Conservation (phyloP, 169 alveolate genomes). For the Amoebophrya sp. region DNA sequence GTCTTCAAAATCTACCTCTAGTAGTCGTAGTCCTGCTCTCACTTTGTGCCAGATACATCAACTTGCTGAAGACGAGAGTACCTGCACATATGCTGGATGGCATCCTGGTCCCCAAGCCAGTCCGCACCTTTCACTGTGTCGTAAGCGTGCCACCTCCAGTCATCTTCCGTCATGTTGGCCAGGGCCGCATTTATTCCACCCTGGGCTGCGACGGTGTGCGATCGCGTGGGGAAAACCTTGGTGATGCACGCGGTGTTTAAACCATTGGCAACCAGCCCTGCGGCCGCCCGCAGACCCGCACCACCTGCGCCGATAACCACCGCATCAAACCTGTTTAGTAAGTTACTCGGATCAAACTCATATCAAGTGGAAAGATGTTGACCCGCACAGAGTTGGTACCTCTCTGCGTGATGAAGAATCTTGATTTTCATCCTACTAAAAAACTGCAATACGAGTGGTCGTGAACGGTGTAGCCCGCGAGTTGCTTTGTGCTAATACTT, state of each 20-base stretch:
- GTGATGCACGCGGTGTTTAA: conserved; percentile 85
- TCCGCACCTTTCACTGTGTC: conserved; percentile 98
- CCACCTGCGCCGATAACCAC: conserved; percentile 98
- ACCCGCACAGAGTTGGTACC: too few relatives aligned
- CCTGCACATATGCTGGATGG: conserved; percentile 93
- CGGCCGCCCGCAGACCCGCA: conserved; percentile 96
- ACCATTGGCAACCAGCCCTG: conserved; percentile 72
- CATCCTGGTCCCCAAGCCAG: conserved; percentile 99
- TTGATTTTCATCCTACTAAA: neutral
- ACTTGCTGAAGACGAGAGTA: too few relatives aligned
- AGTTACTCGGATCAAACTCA: too few relatives aligned
- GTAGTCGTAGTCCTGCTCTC: too few relatives aligned
- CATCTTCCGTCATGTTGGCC: conserved; percentile 86
- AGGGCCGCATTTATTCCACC: conserved; percentile 39
- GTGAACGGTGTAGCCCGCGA: neutral
- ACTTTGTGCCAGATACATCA: too few relatives aligned
- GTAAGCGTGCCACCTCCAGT: conserved; percentile 97
- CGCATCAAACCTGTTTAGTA: conserved; percentile 81
- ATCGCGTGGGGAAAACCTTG: conserved; percentile 93
- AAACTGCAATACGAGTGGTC: neutral
- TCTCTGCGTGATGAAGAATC: too few relatives aligned
- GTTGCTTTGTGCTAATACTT: neutral
- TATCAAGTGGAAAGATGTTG: too few relatives aligned
- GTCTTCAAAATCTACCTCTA: too few relatives aligned
- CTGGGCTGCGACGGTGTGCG: conserved; percentile 98